A percentile compares a stretch with the other conserved stretches of the same genome.
phyloP scores from a whole-genome alignment of 305 asterid genomes.

The Fraxinus nigra region DNA sequence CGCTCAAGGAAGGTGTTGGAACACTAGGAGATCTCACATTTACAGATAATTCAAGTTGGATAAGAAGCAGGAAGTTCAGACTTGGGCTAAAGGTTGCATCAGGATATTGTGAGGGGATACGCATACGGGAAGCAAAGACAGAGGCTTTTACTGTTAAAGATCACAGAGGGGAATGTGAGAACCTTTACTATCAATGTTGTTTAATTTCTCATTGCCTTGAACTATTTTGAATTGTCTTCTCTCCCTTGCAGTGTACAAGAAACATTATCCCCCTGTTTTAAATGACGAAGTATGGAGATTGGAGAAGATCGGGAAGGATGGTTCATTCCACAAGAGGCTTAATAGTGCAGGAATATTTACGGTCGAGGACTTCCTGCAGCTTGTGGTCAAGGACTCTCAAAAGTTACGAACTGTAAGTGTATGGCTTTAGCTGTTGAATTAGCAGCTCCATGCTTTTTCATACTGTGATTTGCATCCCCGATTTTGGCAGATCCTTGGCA shows the following conservation, averaged over 20 bases:
- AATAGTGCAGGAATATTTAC: constrained; percentile 65
- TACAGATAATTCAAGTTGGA: constrained; percentile 93
- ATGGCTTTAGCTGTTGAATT: neutral
- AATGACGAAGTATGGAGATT: constrained; percentile 95
- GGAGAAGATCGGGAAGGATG: constrained; percentile 97
- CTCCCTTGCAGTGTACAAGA: constrained; percentile 75
- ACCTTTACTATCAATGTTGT: constrained; percentile 4
- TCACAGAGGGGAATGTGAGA: constrained; percentile 87
- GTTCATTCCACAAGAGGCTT: constrained; percentile 92
- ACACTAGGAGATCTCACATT: constrained; percentile 77
- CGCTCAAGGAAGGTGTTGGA: constrained; percentile 86
- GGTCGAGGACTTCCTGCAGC: constrained; percentile 90
- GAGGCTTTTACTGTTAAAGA: constrained; percentile 86
- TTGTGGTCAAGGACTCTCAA: constrained; percentile 78
- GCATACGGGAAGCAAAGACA: constrained; percentile 80
- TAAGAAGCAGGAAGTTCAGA: constrained; percentile 78
- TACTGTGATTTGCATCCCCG: constrained; percentile 13
- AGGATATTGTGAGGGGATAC: constrained; percentile 66
- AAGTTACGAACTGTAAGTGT: constrained; percentile 79
- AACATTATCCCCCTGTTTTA: constrained; percentile 91
- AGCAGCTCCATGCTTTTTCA: neutral
- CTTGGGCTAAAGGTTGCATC: constrained; percentile 78
- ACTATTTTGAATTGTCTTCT: constrained; percentile 17
- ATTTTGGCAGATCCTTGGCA: constrained; percentile 75
- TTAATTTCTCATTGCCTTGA: neutral